Evolutionary conservation across 1,284 basidiomycete genomes (phyloP).

Genomic region (Athelia psychrophila): DNA sequence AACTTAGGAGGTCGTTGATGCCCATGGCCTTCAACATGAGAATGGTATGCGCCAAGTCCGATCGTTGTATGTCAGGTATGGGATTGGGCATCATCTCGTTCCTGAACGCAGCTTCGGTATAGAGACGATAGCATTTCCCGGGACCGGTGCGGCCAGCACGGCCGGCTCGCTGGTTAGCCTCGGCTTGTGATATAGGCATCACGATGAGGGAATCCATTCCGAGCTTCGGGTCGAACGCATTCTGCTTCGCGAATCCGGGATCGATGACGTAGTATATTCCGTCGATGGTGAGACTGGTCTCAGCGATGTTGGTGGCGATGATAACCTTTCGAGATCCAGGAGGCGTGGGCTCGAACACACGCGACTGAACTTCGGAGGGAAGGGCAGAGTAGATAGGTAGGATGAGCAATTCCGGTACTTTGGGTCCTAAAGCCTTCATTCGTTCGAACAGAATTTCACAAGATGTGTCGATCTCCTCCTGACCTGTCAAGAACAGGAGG

Average conservation of each 20-base stretch:
- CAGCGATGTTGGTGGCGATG: slow-evolving; percentile 98
- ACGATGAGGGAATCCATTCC: slow-evolving; percentile 99
- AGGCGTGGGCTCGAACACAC: slow-evolving; percentile 97
- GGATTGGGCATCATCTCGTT: slow-evolving; percentile 99
- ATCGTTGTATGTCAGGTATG: slow-evolving; percentile 96
- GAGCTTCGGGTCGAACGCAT: slow-evolving; percentile 94
- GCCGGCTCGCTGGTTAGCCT: slow-evolving; percentile 92
- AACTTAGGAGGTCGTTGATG: slow-evolving; percentile 95
- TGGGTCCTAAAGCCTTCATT: slow-evolving; percentile 96
- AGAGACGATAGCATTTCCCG: slow-evolving; percentile 97
- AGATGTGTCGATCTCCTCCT: slow-evolving; percentile 97
- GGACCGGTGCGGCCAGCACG: slow-evolving; percentile 98
- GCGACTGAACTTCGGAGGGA: slow-evolving; percentile 95
- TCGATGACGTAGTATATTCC: slow-evolving; percentile 99
- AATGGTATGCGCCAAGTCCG: slow-evolving; percentile 92
- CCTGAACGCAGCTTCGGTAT: slow-evolving; percentile 88
- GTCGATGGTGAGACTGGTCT: slow-evolving; percentile 97
- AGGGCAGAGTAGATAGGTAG: slow-evolving; percentile 97
- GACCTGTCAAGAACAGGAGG: slow-evolving; percentile 96
- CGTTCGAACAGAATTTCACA: slow-evolving; percentile 98
- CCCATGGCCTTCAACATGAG: slow-evolving; percentile 98
- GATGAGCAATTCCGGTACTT: slow-evolving; percentile 96
- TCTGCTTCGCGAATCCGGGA: slow-evolving; percentile 98
- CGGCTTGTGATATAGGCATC: slow-evolving; percentile 99
- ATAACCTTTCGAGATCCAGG: slow-evolving; percentile 97